A percentile compares a stretch with the other conserved stretches of the same genome.
phyloP scores from a whole-genome alignment of 768 basidiomycete species.

The Chiua virens region DNA sequence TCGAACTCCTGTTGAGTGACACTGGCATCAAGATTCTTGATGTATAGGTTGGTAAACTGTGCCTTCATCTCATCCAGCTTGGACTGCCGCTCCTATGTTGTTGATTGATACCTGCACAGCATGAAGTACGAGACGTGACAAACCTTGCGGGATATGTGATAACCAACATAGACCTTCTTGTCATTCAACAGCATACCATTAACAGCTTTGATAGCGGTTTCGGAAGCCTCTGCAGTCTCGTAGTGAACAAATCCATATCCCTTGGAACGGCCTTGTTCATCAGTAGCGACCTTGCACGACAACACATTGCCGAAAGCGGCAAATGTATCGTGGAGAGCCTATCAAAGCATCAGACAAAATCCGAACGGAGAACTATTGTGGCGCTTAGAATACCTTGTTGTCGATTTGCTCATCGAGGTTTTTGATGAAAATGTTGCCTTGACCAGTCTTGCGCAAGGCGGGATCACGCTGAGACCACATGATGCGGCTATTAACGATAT shows the following conservation, averaged over 20 bases:
- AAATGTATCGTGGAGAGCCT: constrained; percentile 99
- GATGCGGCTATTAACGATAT: constrained; percentile 68
- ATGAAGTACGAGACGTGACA: constrained; percentile 11
- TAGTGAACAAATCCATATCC: constrained; percentile 99
- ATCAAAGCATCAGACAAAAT: constrained; percentile 3
- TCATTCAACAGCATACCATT: constrained; percentile 99
- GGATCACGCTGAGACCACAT: constrained; percentile 99
- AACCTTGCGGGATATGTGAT: constrained; percentile 96
- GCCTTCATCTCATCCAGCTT: constrained; percentile 98
- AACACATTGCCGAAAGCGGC: constrained; percentile 98
- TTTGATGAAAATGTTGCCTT: constrained; percentile 99
- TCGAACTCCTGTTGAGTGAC: constrained; percentile 85
- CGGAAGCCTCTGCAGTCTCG: constrained; percentile 95
- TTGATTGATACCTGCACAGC: background rate
- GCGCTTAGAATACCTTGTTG: constrained; percentile 68
- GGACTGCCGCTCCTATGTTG: constrained; percentile 84
- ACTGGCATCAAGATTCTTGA: constrained; percentile 93
- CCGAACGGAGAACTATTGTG: background rate
- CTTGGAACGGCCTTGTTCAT: constrained; percentile 92
- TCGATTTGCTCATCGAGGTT: constrained; percentile 97
- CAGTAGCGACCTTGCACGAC: constrained; percentile 98
- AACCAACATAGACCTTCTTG: constrained; percentile 98
- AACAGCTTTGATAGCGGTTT: constrained; percentile 95
- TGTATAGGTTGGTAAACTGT: constrained; percentile 96
- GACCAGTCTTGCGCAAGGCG: constrained; percentile 97